phyloP scores from a whole-genome alignment of 108 stramenopile genomes.

The Discostella pseudostelligera region DNA sequence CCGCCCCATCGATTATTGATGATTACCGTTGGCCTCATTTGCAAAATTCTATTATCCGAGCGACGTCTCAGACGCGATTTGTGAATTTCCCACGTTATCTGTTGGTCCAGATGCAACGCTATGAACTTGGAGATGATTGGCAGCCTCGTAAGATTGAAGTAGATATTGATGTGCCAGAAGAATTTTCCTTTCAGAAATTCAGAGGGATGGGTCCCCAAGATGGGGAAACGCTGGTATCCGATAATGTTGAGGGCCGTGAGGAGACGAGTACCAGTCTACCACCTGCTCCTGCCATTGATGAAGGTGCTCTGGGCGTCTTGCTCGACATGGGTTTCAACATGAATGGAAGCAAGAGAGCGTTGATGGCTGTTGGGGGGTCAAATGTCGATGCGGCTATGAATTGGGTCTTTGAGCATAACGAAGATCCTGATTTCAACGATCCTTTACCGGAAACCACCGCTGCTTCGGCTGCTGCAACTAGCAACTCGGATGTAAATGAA shows the following conservation, averaged over 20 bases:
- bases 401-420: slow-evolving; percentile 98
- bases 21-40: slow-evolving; percentile 82
- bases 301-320: slow-evolving; percentile 79
- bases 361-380: slow-evolving; percentile 85
- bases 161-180: slow-evolving; percentile 89
- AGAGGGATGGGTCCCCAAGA: slow-evolving; percentile 75
- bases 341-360: slow-evolving; percentile 94
- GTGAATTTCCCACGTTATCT: slow-evolving; percentile 94
- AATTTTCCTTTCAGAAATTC: slow-evolving; percentile 75
- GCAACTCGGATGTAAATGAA: slow-evolving; percentile 57
- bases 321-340: slow-evolving; percentile 97
- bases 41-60: slow-evolving; percentile 56
- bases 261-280: slow-evolving; percentile 26
- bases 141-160: slow-evolving; percentile 94
- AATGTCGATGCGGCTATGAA: slow-evolving; percentile 94
- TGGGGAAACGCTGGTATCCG: slow-evolving; percentile 86
- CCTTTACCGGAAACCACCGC: slow-evolving; percentile 67
- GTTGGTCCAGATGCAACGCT: slow-evolving; percentile 91
- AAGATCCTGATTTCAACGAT: slow-evolving; percentile 96
- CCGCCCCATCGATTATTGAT: slow-evolving; percentile 62
- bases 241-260: slow-evolving; percentile 43
- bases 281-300: slow-evolving; percentile 64
- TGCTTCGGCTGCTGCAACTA: slow-evolving; percentile 33
- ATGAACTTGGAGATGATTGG: slow-evolving; percentile 91
- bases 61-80: slow-evolving; percentile 59